Conservation (phyloP, 176 grass and related monocot genomes). For the Triticum dicoccoides region DNA sequence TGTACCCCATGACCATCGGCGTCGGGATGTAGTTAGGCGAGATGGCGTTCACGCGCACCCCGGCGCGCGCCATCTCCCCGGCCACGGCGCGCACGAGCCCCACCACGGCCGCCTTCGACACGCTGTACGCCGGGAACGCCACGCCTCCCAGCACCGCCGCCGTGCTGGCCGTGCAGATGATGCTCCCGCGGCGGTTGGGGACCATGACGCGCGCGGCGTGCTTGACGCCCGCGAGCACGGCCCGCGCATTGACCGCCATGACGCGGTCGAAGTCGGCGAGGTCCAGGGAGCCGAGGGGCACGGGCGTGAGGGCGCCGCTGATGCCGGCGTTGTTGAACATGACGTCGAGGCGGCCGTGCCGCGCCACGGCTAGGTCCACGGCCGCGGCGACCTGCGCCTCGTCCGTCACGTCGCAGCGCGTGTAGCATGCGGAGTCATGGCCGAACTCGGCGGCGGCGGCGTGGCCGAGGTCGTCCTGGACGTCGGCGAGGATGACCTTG, state of each 20-base stretch:
- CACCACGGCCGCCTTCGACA: background rate
- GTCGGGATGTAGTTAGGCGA: conserved; percentile 46
- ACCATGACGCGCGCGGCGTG: conserved; percentile 71
- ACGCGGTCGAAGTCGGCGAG: conserved; percentile 55
- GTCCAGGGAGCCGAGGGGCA: conserved; percentile 24
- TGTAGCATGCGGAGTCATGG: background rate
- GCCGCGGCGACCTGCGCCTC: conserved; percentile 40
- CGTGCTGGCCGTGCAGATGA: conserved; percentile 50
- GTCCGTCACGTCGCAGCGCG: conserved; percentile 37
- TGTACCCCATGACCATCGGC: background rate
- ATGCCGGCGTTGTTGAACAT: conserved; percentile 58
- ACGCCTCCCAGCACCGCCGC: background rate
- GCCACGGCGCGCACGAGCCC: conserved; percentile 31
- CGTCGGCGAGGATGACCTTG: conserved; percentile 35
- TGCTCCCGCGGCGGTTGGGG: conserved; percentile 28
- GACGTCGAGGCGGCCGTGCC: conserved; percentile 48
- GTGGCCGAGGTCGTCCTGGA: conserved; percentile 41
- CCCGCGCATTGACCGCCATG: conserved; percentile 55
- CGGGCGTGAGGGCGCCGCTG: background rate
- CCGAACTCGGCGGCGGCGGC: conserved; percentile 28
- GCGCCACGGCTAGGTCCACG: conserved; percentile 40
- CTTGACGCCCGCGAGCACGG: conserved; percentile 43
- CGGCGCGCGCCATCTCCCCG: conserved; percentile 18
- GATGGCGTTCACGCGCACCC: conserved; percentile 67
- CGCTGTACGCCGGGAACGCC: background rate